Percentiles rank a stretch among this genome's conserved stretches.
phyloP scores from a whole-genome alignment of 2,329 filamentous ascomycete species.

The Pseudogymnoascus sp. region DNA sequence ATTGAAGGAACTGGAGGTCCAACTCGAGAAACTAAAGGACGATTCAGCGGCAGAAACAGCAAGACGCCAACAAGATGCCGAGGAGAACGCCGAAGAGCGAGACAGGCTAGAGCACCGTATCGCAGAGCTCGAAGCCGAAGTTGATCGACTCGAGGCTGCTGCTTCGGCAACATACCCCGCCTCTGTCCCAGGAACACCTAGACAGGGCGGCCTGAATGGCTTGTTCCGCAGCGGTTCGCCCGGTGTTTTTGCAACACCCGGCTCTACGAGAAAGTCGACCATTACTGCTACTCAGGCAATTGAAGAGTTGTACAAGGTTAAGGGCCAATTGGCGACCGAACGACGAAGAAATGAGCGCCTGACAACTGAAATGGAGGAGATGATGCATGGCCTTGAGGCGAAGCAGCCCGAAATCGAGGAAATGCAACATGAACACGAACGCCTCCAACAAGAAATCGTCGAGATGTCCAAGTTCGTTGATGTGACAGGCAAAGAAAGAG shows the following conservation, averaged over 20 bases:
- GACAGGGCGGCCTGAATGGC: slow-evolving; percentile 41
- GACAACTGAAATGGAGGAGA: slow-evolving; percentile 70
- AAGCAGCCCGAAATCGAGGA: slow-evolving; percentile 86
- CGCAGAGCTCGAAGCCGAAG: slow-evolving; percentile 55
- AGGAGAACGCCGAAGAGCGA: slow-evolving; percentile 51
- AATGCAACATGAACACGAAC: slow-evolving; percentile 69
- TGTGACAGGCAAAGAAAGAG: slow-evolving; percentile 71
- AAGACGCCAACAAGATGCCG: slow-evolving; percentile 43
- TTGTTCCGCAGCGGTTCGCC: slow-evolving; percentile 50
- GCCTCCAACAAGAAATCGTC: slow-evolving; percentile 70
- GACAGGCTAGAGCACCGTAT: slow-evolving; percentile 55
- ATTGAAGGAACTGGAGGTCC: slow-evolving; percentile 59
- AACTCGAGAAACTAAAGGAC: slow-evolving; percentile 52
- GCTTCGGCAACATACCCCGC: slow-evolving; percentile 31
- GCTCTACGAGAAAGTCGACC: slow-evolving; percentile 46
- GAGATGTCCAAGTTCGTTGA: slow-evolving; percentile 82
- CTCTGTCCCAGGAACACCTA: slow-evolving; percentile 51
- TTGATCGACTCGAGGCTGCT: slow-evolving; percentile 53
- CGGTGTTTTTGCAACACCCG: slow-evolving; percentile 48
- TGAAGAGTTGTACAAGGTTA: slow-evolving; percentile 58
- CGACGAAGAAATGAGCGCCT: slow-evolving; percentile 68
- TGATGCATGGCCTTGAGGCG: slow-evolving; percentile 76
- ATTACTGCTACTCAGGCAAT: slow-evolving; percentile 56
- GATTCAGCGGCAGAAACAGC: slow-evolving; percentile 53
- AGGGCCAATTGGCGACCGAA: slow-evolving; percentile 66